A percentile compares a stretch with the other conserved stretches of the same genome.
These are phyloP conservation scores for Neurospora pannonica DNA, from an alignment of 495 filamentous ascomycete species.

Conservation along the genomic window DNA sequence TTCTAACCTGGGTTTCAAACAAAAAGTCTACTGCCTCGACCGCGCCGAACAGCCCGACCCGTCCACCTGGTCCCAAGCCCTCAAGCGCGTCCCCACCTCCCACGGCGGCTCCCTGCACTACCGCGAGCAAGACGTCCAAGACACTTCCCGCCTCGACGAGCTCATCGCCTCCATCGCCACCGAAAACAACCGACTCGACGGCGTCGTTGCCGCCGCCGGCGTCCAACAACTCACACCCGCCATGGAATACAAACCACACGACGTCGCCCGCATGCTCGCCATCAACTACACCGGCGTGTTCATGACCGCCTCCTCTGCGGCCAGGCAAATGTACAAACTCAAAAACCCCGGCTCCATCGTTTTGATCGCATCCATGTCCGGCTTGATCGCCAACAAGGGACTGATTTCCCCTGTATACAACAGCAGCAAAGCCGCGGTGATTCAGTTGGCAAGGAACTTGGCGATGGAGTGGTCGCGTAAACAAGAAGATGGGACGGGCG, in stretches of 20 bases:
- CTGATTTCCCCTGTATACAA: slow-evolving; percentile 61
- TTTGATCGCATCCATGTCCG: slow-evolving; percentile 68
- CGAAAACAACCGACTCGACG: slow-evolving; percentile 51
- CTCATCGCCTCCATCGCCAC: slow-evolving; percentile 46
- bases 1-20: background rate
- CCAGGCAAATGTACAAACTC: slow-evolving; percentile 67
- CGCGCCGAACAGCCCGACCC: slow-evolving; percentile 36
- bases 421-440: slow-evolving; percentile 58
- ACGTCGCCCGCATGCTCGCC: slow-evolving; percentile 62
- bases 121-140: slow-evolving; percentile 52
- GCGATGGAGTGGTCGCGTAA: slow-evolving; percentile 63
- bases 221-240: slow-evolving; percentile 63
- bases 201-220: slow-evolving; percentile 66
- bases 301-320: slow-evolving; percentile 61
- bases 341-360: slow-evolving; percentile 62
- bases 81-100: slow-evolving; percentile 34
- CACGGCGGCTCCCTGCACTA: slow-evolving; percentile 53
- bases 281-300: slow-evolving; percentile 73
- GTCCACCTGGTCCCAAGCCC: slow-evolving; percentile 40
- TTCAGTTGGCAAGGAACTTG: slow-evolving; percentile 53
- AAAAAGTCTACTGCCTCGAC: slow-evolving; percentile 56
- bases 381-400: slow-evolving; percentile 61
- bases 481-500: slow-evolving; percentile 31
- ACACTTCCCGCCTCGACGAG: slow-evolving; percentile 44
- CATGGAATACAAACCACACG: slow-evolving; percentile 57